Evolutionary conservation across 495 filamentous ascomycete genomes (phyloP), one percentile per base, ranked within the genome.

Genomic region (Penicillium ucsense): DNA sequence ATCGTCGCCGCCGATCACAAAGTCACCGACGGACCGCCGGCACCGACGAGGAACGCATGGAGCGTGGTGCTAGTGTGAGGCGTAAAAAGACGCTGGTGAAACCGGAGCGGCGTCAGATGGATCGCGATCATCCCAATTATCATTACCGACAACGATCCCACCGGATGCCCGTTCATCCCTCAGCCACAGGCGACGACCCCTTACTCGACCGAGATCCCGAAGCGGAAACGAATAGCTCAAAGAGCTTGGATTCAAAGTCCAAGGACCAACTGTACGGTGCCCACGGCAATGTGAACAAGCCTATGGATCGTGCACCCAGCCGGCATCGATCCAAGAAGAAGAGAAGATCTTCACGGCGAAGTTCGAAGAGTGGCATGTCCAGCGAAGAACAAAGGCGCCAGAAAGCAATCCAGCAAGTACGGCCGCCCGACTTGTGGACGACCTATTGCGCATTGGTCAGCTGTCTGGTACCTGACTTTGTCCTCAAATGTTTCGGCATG

Each of bases 381-480:
- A 70, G 52, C 5, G 82, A 82, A 43, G 78, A 86, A 42, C 84
- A 79, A 57, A 66, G 70, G 33, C 73, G 79, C 37, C 74, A 78
- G 53, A 79, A 88, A 58, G 77, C 84, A 35, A 65, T 78, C 51
- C 81, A 92, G 57, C 72, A 78, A 34, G 71, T 83, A n/a, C 75
- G 79, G 27, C 88, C 89, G 9, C 89, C 89, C 1, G 94, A 85
- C 54, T 56, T 95, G 12, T 99, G 94, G 94, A 91, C 85, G 50
- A 83, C 91, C 3, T 99, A 99, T 72, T 99, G 94, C 61, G 82
- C 82, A 7, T 73, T 95, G 40, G 64, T 99, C 48, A 99, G 92
- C 2, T 97, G 95, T 56, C 95, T 94, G 88, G 85, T 84, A 47
- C 94, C 94, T 0, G 86, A 89, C 57, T 84, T 88, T 45, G 64